phyloP scores from a whole-genome alignment of 176 grass and related monocot genomes.

The Dendrocalamus sinicus region DNA sequence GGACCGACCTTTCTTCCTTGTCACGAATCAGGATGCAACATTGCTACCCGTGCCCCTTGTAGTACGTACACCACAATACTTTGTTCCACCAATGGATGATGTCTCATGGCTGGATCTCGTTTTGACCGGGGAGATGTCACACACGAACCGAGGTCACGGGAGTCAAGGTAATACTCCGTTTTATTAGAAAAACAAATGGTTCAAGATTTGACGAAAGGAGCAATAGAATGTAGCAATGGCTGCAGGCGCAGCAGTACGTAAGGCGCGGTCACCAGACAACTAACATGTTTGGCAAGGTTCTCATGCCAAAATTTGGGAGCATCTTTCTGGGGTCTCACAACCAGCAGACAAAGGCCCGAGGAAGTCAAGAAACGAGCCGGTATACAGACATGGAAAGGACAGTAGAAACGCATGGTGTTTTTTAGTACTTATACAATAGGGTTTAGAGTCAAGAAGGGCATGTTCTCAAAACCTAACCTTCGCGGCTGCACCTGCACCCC shows the following conservation, averaged over 20 bases:
- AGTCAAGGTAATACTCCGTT: not conserved
- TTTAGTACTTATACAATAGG: not conserved
- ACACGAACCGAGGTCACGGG: not conserved
- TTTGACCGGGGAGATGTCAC: not conserved
- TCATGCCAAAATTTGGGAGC: constrained; percentile 11
- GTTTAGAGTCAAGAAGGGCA: not conserved
- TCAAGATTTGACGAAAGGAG: not conserved
- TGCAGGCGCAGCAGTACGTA: not conserved
- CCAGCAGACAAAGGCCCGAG: not conserved
- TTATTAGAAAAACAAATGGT: not conserved
- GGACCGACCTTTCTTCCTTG: no score
- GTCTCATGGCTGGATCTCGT: no score
- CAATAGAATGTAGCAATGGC: not conserved
- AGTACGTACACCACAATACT: not conserved
- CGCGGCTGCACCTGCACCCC: not conserved
- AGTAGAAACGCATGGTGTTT: not conserved
- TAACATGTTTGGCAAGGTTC: not conserved
- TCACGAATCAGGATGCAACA: no score
- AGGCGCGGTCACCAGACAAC: not conserved
- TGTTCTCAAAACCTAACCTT: constrained; percentile 2
- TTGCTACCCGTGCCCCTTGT: no score
- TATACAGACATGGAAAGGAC: not conserved
- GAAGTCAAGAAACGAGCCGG: constrained; percentile 23
- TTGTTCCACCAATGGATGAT: not conserved
- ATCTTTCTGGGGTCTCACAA: constrained; percentile 2